phyloP scores from a whole-genome alignment of 2,329 filamentous ascomycete genomes.

The Ceratocystis eucalypticola region DNA sequence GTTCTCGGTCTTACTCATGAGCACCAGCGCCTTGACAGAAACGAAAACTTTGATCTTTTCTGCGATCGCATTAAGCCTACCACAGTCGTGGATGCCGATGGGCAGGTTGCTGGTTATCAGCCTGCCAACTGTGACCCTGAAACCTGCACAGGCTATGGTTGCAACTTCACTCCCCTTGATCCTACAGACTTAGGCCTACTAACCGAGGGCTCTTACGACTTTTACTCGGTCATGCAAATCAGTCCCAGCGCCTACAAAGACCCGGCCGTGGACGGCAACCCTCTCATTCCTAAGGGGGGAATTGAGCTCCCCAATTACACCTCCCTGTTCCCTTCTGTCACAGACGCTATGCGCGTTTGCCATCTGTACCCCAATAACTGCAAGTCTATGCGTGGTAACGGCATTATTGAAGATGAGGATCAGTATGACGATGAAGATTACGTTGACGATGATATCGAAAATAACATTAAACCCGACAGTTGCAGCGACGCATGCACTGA shows the following conservation, averaged over 20 bases:
- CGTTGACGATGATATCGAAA: background rate
- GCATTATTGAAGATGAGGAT: conserved; percentile 12
- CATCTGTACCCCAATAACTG: conserved; percentile 6
- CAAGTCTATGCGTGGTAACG: conserved; percentile 14
- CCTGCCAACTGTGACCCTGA: conserved; percentile 6
- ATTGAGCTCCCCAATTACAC: background rate
- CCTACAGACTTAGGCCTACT: background rate
- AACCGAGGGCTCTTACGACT: conserved; percentile 11
- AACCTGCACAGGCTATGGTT: conserved; percentile 18
- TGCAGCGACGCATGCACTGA: conserved; percentile 9
- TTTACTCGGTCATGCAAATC: conserved; percentile 18
- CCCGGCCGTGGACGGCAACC: background rate
- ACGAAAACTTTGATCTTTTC: conserved; percentile 8
- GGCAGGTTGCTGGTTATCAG: background rate
- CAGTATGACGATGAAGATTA: conserved; percentile 15
- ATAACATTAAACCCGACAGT: conserved; percentile 2
- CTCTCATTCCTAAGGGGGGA: background rate
- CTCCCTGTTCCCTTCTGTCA: background rate
- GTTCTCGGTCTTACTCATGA: conserved; percentile 15
- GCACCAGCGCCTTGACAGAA: conserved; percentile 15
- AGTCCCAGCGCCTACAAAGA: background rate
- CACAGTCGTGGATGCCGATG: background rate
- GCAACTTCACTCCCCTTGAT: conserved; percentile 11
- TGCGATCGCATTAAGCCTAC: conserved; percentile 9
- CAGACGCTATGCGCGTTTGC: conserved; percentile 12